Evolutionary conservation across 2,329 filamentous ascomycete genomes (phyloP), one percentile per base, ranked within the genome.

Genomic region (Neofusicoccum umdonicola): DNA sequence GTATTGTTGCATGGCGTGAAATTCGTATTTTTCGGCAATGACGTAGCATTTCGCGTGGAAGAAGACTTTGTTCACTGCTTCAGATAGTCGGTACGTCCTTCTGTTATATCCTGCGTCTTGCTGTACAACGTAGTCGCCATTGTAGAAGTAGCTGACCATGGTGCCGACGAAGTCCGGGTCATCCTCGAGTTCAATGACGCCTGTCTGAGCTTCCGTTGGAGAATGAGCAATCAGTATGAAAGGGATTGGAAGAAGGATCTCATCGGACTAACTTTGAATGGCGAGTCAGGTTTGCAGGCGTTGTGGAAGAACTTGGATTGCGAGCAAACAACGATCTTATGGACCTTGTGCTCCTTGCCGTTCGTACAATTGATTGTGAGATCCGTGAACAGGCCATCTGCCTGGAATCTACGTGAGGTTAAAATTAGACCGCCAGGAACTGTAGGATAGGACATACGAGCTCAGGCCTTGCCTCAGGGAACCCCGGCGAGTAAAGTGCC

Each of bases 91-190:
- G 27, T 31, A 31, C 27, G 6, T 3, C 27, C 6, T 31, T 31
- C 27, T 7, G 27, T 31, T 31, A 31, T 31, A 31, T 31, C 27
- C 27, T 31, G 27, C 27, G 6, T 31, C 27, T 31, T 7, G 27
- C 4, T 31, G 27, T 31, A 7, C 4, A 31, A 31, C 4, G 51
- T 17, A 52, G 27, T 11, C 1, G n/a, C 7, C 8, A 7, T 15
- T 9, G 19, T 66, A 66, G 22, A 62, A 15, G 48, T 41, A 62
- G 11, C 22, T 8, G 4, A 54, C 12, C 61, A 63, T 52, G 17
- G 37, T 37, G 7, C 31, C 1, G 6, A 19, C 15, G 3, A 6
- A 3, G 4, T 1, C 11, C 7, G 48, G 61, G n/a, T 51, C 35
- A 19, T 62, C 47, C 9, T 52, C 45, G 15, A 62, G 60, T 6